phyloP scores from a whole-genome alignment of 2,329 filamentous ascomycete genomes.

The Ascochyta viciae-villosae region DNA sequence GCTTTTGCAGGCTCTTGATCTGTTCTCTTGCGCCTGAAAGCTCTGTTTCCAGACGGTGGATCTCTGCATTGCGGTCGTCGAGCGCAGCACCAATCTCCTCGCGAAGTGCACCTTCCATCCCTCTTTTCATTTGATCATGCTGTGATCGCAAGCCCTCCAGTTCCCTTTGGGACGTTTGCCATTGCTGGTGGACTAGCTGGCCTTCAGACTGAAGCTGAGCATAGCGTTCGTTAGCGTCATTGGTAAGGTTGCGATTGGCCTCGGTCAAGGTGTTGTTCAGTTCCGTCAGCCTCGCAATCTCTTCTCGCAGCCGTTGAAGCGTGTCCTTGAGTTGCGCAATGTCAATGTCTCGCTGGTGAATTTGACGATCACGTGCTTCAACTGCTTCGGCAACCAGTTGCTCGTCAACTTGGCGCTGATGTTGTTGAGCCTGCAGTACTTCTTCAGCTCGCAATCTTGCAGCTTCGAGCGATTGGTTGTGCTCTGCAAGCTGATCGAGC shows the following conservation, averaged over 20 bases:
- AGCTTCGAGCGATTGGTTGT: constrained; percentile 81
- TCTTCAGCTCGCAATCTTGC: constrained; percentile 75
- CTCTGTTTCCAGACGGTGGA: constrained; percentile 77
- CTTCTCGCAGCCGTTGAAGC: constrained; percentile 79
- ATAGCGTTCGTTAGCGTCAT: constrained; percentile 77
- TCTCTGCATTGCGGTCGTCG: constrained; percentile 84
- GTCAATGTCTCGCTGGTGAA: constrained; percentile 85
- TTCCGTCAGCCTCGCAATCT: constrained; percentile 80
- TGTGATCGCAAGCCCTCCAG: constrained; percentile 72
- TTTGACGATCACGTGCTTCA: constrained; percentile 69
- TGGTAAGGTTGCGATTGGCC: constrained; percentile 77
- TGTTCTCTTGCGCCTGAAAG: constrained; percentile 73
- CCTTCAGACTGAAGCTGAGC: constrained; percentile 72
- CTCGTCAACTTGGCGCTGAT: constrained; percentile 62
- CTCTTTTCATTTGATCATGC: constrained; percentile 67
- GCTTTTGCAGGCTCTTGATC: constrained; percentile 65
- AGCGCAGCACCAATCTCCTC: constrained; percentile 70
- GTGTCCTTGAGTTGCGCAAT: constrained; percentile 82
- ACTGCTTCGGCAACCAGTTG: constrained; percentile 59
- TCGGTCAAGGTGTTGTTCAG: constrained; percentile 81
- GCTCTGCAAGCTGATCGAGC: constrained; percentile 82
- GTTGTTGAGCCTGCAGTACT: constrained; percentile 62
- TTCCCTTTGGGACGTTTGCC: constrained; percentile 69
- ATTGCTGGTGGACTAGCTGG: constrained; percentile 59
- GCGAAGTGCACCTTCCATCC: constrained; percentile 67